A percentile compares a stretch with the other conserved stretches of the same genome.
Conservation (phyloP, 2,329 filamentous ascomycete species). For the Elsinoe batatas region DNA sequence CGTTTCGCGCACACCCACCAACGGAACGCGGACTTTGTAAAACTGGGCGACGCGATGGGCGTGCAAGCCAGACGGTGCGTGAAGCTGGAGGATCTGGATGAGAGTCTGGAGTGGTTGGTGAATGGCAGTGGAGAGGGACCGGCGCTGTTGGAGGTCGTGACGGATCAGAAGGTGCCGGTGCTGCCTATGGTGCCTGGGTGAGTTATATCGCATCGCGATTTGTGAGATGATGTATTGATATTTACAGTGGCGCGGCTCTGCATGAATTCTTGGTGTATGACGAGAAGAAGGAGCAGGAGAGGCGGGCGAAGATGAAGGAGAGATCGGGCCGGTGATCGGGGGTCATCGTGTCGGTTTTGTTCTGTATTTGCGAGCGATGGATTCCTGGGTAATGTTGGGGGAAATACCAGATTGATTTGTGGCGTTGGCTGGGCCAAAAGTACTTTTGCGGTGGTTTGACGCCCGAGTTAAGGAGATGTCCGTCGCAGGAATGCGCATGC, state of each 20-base stretch:
- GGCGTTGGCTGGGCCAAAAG: background rate
- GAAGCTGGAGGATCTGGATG: constrained; percentile 67
- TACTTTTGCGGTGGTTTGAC: background rate
- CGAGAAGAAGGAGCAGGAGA: constrained; percentile 41
- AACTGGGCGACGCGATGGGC: constrained; percentile 83
- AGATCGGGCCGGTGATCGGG: constrained; percentile 26
- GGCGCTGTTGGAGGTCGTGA: constrained; percentile 82
- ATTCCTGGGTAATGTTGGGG: background rate
- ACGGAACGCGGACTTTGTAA: constrained; percentile 91
- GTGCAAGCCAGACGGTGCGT: constrained; percentile 62
- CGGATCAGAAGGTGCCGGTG: constrained; percentile 85
- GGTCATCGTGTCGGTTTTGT: background rate
- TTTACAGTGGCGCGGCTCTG: constrained; percentile 58
- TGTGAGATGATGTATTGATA: too few species aligned
- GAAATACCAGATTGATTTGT: background rate
- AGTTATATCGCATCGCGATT: too few species aligned
- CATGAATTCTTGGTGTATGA: constrained; percentile 93
- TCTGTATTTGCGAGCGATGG: background rate
- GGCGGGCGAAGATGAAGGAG: constrained; percentile 28
- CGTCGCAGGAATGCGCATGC: too few species aligned
- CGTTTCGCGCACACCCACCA: constrained; percentile 89
- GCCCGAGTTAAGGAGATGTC: too few species aligned
- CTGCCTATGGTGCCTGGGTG: constrained; percentile 81
- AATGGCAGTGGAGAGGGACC: constrained; percentile 66
- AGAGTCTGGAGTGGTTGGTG: constrained; percentile 79